A percentile compares a stretch with the other conserved stretches of the same genome.
phyloP scores from a whole-genome alignment of 1,139 yeast species.

The Suhomyces kunorum region DNA sequence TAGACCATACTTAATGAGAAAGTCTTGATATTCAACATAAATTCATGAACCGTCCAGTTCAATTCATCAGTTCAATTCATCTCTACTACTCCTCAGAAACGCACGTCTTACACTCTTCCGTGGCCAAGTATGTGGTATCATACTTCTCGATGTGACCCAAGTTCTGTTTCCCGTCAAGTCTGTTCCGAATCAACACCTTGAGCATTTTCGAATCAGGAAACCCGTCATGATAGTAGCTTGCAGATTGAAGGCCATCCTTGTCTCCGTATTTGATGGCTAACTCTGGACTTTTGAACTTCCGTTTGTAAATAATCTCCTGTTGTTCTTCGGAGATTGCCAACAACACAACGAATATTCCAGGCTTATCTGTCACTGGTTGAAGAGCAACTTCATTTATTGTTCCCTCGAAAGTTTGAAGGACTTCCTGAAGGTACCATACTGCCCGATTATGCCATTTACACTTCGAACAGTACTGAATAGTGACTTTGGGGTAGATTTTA shows the following conservation, averaged over 20 bases:
- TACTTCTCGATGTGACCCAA: constrained; percentile 40
- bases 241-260: constrained; percentile 28
- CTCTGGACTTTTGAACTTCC: constrained; percentile 36
- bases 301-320: constrained; percentile 33
- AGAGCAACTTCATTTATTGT: constrained; percentile 39
- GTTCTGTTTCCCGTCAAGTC: constrained; percentile 23
- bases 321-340: constrained; percentile 17
- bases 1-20: too few species aligned
- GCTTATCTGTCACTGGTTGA: constrained; percentile 39
- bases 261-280: constrained; percentile 22
- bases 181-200: constrained; percentile 37
- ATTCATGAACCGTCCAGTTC: background rate
- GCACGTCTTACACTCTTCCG: background rate
- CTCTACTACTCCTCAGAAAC: background rate
- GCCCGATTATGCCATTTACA: constrained; percentile 54
- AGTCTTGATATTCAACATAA: too few species aligned
- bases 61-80: background rate
- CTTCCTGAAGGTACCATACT: constrained; percentile 48
- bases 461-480: constrained; percentile 44
- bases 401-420: constrained; percentile 46
- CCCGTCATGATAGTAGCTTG: constrained; percentile 41
- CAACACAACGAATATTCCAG: constrained; percentile 41
- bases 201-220: constrained; percentile 49
- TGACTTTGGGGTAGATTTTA: constrained; percentile 27
- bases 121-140: constrained; percentile 10